A percentile compares a stretch with the other conserved stretches of the same genome.
These are phyloP conservation scores for Amorphotheca resinae DNA, from an alignment of 495 filamentous ascomycete species.

Conservation along the genomic window DNA sequence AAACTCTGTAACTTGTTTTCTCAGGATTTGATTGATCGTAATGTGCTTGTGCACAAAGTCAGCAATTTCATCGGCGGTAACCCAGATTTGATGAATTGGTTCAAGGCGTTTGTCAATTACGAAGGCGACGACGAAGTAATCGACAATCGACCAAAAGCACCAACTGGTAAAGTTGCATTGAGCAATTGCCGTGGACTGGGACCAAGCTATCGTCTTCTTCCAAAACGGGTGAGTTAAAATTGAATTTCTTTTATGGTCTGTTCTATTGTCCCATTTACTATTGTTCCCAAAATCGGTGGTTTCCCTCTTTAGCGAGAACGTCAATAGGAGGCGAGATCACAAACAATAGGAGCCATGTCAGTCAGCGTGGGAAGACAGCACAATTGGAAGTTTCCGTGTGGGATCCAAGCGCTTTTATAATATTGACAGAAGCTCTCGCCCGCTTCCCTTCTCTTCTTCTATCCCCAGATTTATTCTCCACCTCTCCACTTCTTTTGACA, in stretches of 20 bases:
- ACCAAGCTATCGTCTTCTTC: conserved; percentile 87
- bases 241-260: conserved; percentile 12
- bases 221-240: conserved; percentile 42
- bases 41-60: conserved; percentile 67
- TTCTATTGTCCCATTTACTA: conserved; percentile 1
- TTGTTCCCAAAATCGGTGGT: too few species aligned
- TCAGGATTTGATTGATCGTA: conserved; percentile 75
- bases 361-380: not conserved
- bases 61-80: conserved; percentile 80
- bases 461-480: too few species aligned
- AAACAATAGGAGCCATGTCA: not conserved
- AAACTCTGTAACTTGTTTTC: conserved; percentile 92
- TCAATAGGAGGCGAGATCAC: too few species aligned
- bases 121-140: conserved; percentile 65
- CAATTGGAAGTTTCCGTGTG: not conserved
- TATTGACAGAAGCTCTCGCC: not conserved
- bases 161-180: conserved; percentile 65
- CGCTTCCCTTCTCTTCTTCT: not conserved
- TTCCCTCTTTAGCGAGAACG: too few species aligned
- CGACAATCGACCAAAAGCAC: conserved; percentile 61
- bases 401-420: not conserved
- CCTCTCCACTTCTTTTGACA: too few species aligned
- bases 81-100: conserved; percentile 71
- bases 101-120: conserved; percentile 65
- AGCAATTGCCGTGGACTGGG: conserved; percentile 89